Percentiles rank a stretch among this genome's conserved stretches.
phyloP scores from a whole-genome alignment of 495 filamentous ascomycete genomes.

The Annulohypoxylon nitens region DNA sequence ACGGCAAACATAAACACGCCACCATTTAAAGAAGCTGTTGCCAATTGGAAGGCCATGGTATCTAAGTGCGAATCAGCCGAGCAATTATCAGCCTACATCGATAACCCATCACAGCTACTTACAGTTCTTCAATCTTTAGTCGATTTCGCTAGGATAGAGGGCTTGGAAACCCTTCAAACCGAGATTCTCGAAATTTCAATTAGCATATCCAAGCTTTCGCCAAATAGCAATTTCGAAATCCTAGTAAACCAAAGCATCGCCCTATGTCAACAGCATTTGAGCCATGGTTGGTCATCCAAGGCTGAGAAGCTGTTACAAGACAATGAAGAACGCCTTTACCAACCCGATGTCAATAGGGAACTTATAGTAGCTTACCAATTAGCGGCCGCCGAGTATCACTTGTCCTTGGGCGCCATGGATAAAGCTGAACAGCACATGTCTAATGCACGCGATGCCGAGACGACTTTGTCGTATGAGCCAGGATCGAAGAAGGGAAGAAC shows the following conservation, averaged over 20 bases:
- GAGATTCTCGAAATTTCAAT: constrained; percentile 62
- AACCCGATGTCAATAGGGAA: constrained; percentile 44
- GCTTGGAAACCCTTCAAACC: constrained; percentile 62
- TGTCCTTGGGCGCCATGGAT: constrained; percentile 74
- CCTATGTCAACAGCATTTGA: constrained; percentile 78
- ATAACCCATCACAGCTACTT: constrained; percentile 71
- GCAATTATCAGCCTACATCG: constrained; percentile 68
- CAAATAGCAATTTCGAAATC: constrained; percentile 64
- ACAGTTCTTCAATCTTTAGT: constrained; percentile 75
- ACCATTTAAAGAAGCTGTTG: constrained; percentile 63
- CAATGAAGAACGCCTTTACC: constrained; percentile 60
- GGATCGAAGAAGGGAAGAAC: constrained; percentile 41
- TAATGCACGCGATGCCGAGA: constrained; percentile 53
- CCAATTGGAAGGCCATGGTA: constrained; percentile 66
- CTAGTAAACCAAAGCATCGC: constrained; percentile 69
- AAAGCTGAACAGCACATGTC: constrained; percentile 63
- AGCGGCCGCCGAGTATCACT: constrained; percentile 78
- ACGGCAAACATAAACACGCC: constrained; percentile 61
- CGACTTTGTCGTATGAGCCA: constrained; percentile 25
- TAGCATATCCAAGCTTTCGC: constrained; percentile 68
- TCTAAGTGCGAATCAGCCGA: constrained; percentile 61
- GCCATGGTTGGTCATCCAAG: constrained; percentile 80
- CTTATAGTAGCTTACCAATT: constrained; percentile 71
- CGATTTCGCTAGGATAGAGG: constrained; percentile 84
- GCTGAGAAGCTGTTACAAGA: constrained; percentile 74